Evolutionary conservation across 2,329 filamentous ascomycete genomes (phyloP), one percentile per base, ranked within the genome.

Genomic region (Verruconis gallopava): DNA sequence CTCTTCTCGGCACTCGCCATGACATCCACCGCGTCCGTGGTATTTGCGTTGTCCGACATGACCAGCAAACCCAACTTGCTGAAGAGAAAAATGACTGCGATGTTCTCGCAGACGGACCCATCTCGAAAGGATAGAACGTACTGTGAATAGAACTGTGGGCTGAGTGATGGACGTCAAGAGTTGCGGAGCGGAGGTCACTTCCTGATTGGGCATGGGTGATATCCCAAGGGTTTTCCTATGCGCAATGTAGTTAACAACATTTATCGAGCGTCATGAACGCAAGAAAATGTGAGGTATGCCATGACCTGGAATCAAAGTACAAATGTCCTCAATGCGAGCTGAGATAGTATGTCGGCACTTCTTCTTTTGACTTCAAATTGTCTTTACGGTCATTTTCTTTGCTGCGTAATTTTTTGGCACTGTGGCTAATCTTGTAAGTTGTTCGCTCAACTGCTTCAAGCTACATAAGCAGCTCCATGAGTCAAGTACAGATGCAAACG

Each of bases 281-380:
- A 13, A 52, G 55, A 5, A 46, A 55, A 11, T 69, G 66, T 45
- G 60, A 59, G 34, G 56, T 69, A n/a, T 69, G 66, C 53, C 51
- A 59, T 32, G 51, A 53, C 17, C 51, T 55, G 37, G 57, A 60
- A n/a, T 64, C 63, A 37, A 69, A 68, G 51, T 69, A 69, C 59
- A 68, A 66, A 55, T 69, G 66, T 49, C 63, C 65, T n/a, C 58
- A 59, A 15, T 69, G 66, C 49, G 53, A 59, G 45, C 47, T 66
- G 21, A 63, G 60, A 53, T 69, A 68, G 65, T 67, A 52, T 17
- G 57, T 49, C 20, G n/a, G n/a, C n/a, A n/a, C n/a, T n/a, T n/a
- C n/a, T n/a, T n/a, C n/a, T n/a, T n/a, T n/a, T n/a, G n/a, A n/a
- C n/a, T n/a, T n/a, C n/a, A n/a, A n/a, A n/a, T n/a, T n/a, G n/a